phyloP scores from a whole-genome alignment of 176 grass and related monocot species.

The Phoenix dactylifera region DNA sequence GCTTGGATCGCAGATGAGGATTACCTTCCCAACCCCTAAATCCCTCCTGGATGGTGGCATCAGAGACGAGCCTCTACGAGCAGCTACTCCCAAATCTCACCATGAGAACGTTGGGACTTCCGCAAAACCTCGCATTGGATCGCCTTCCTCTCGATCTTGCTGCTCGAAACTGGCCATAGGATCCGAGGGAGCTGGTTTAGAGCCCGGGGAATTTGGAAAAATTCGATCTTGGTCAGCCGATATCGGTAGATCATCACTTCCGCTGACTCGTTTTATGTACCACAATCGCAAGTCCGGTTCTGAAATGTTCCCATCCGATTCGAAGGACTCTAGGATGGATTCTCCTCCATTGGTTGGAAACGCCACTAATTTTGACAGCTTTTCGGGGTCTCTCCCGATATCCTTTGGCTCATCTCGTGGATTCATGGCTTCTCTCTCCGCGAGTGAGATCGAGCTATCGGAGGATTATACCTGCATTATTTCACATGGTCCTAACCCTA shows the following conservation, averaged over 20 bases:
- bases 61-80: not conserved
- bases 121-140: not conserved
- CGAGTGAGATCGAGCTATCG: conserved; percentile 87
- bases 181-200: conserved; percentile 14
- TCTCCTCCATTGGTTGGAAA: not conserved
- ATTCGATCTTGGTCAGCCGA: conserved; percentile 43
- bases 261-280: not conserved
- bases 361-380: conserved; percentile 31
- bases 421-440: conserved; percentile 39
- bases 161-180: conserved; percentile 8
- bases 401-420: conserved; percentile 23
- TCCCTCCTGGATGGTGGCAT: not conserved
- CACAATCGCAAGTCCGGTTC: conserved; percentile 55
- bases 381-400: conserved; percentile 54
- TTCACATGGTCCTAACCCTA: conserved; percentile 77
- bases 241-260: conserved; percentile 10
- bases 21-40: conserved; percentile 6
- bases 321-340: conserved; percentile 11
- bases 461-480: conserved; percentile 98
- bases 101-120: conserved; percentile 43
- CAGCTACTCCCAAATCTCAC: conserved; percentile 28
- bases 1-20: conserved; percentile 15
- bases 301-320: conserved; percentile 17
- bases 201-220: conserved; percentile 47
- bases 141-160: not conserved